Evolutionary conservation across 495 filamentous ascomycete genomes (phyloP).

Genomic region (Tuber indicum): DNA sequence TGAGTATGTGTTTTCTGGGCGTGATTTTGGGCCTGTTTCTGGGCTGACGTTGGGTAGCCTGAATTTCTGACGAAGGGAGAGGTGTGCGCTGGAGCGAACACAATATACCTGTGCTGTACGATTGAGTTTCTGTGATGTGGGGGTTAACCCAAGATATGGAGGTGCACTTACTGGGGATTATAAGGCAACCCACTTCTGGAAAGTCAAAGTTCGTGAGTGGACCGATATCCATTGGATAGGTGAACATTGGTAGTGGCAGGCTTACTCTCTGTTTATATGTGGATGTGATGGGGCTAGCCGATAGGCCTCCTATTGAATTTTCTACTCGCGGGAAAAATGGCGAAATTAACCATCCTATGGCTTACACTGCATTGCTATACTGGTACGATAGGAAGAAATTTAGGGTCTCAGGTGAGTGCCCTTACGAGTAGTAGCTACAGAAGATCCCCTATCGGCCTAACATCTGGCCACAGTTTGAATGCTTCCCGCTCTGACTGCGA

Average conservation of each 20-base stretch:
- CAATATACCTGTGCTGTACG: too few relatives aligned
- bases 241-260: too few relatives aligned
- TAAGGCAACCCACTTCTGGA: not conserved
- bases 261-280: too few relatives aligned
- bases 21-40: not conserved
- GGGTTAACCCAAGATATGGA: not conserved
- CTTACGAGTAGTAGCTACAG: not conserved
- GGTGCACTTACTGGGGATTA: not conserved
- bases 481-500: too few relatives aligned
- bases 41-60: not conserved
- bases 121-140: not conserved
- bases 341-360: not conserved
- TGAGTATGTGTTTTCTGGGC: not conserved
- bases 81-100: too few relatives aligned
- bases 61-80: not conserved
- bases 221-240: too few relatives aligned
- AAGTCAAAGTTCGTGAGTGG: not conserved
- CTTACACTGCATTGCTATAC: not conserved
- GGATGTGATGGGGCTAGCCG: not conserved
- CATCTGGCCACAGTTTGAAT: not conserved
- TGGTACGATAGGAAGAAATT: not conserved
- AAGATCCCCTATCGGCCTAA: not conserved
- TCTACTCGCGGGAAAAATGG: not conserved
- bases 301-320: not conserved
- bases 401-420: not conserved